Percentiles rank a stretch among this genome's conserved stretches.
phyloP scores from a whole-genome alignment of 2,329 filamentous ascomycete species.

The Chrysoporthe austroafricana region DNA sequence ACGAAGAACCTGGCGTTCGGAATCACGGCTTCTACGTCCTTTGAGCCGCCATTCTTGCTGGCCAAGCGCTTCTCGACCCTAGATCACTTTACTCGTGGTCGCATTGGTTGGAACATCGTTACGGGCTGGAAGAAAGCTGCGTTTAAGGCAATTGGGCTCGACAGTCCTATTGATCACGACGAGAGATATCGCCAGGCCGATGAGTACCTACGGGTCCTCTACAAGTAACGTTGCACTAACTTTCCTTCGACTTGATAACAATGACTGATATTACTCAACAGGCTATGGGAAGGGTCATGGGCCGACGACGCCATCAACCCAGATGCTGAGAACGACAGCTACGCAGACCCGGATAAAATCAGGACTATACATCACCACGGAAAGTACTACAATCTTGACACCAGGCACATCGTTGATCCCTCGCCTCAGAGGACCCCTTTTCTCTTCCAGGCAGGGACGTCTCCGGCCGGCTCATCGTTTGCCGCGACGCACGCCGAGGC shows the following conservation, averaged over 20 bases:
- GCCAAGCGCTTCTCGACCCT: conserved; percentile 66
- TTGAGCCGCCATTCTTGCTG: conserved; percentile 64
- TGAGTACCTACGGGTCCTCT: conserved; percentile 57
- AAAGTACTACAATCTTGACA: conserved; percentile 48
- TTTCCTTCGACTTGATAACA: not conserved
- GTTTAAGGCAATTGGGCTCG: conserved; percentile 60
- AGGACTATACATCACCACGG: conserved; percentile 58
- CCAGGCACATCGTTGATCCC: conserved; percentile 48
- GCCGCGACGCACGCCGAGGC: conserved; percentile 58
- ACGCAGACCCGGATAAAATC: conserved; percentile 54
- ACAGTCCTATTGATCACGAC: conserved; percentile 58
- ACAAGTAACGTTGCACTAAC: conserved; percentile 45
- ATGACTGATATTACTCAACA: conserved; percentile 27
- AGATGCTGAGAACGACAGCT: conserved; percentile 51
- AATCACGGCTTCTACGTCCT: conserved; percentile 66
- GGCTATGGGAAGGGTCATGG: conserved; percentile 52
- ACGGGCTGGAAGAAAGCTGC: conserved; percentile 64
- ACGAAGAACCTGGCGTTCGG: conserved; percentile 67
- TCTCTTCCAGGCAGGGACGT: conserved; percentile 58
- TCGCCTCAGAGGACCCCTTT: conserved; percentile 56
- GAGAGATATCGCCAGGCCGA: conserved; percentile 56
- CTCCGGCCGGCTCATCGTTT: conserved; percentile 54
- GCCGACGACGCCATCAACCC: conserved; percentile 50
- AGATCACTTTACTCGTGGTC: conserved; percentile 64
- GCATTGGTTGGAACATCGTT: conserved; percentile 70